Evolutionary conservation across 2,329 filamentous ascomycete species (phyloP), one percentile per base, ranked within the genome.

Genomic region (Plenodomus lindquistii): DNA sequence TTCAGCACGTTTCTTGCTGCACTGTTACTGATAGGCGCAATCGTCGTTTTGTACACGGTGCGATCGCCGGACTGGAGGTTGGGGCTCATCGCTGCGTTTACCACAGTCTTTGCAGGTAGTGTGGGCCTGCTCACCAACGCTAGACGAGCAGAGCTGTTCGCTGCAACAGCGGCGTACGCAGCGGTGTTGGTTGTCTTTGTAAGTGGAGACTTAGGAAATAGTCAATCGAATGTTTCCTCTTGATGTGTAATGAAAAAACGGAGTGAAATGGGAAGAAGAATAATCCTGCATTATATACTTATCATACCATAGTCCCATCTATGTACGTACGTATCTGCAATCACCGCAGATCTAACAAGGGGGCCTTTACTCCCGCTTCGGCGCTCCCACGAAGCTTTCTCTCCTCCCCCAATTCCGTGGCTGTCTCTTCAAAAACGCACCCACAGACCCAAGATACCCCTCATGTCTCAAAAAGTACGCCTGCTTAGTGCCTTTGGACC

Each of bases 381-480:
- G 37, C 2, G 11, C n/a, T 7, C 46, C 52, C 11, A 44, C 52
- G 41, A 92, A 78, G 66, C 89, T 95, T 45, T 86, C 87, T 50
- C 91, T 81, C 35, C 93, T 81, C 1, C 92, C 92, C 93, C 93
- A 97, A 64, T 96, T 95, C 54, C 81, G 82, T 0, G 93, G 93
- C 74, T 96, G 91, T 38, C 91, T 79, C 76, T 93, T 96, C 50
- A 99, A 77, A 69, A 99, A 99, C 0, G 94, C 94, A 1, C 94
- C 94, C 0, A 97, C 94, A 17, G 91, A 85, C 9, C 94, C 94
- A 1, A 99, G 82, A 69, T 97, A 99, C 20, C 94, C 94, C 73
- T 99, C 94, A 65, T 99, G 94, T 5, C 94, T 82, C 50, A 99
- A 72, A 72, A 99, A 99, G 71, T 96, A 97, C 0, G 94, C 94